Evolutionary conservation across 371 early-diverging fungal genomes (phyloP), one percentile per base, ranked within the genome.

Genomic region (Saksenaea vasiformis): DNA sequence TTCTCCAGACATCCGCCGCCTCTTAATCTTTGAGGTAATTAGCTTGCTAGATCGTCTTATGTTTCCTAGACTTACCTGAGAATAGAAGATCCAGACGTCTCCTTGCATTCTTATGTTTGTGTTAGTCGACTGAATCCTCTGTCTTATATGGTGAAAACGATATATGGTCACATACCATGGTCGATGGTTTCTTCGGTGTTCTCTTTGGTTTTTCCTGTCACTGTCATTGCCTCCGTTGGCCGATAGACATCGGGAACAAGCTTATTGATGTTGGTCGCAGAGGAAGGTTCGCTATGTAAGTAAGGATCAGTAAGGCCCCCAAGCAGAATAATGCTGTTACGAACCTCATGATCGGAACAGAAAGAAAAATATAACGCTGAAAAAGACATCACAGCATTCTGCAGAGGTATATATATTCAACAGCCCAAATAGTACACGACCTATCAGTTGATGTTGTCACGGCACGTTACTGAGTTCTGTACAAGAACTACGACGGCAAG

Each of bases 1-100:
- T n/a, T 71, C 63, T 74, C 70, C 43, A 74, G 64, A 54, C 74
- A 74, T 24, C 74, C 74, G 66, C 74, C 74, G 58, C 74, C 74
- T 41, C 71, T 63, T 26, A 74, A 60, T 56, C 74, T 70, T 34
- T 43, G 19, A 8, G 7, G 27, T 17, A n/a, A 41, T n/a, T 17
- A 41, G 43, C 14, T 17, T 41, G 14, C 14, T 41, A 5, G 31
- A 31, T 31, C 31, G 4, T 31, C 2, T 38, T 17, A 13, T 14
- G 3, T 1, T 5, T 5, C 14, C 14, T 3, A 1, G 14, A 5
- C 43, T 41, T 41, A 41, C 43, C 43, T 41, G 5, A 41, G 43
- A 11, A 17, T 8, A 17, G 43, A 41, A 5, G 14, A 41, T 17
- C 17, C 43, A 9, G 7, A n/a, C 5, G 8, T 41, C 14, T 41